Percentiles rank a stretch among this genome's conserved stretches.
Evolutionary conservation across 352 stramenopile genomes (phyloP).

Genomic region (Aphanomyces stellatus): DNA sequence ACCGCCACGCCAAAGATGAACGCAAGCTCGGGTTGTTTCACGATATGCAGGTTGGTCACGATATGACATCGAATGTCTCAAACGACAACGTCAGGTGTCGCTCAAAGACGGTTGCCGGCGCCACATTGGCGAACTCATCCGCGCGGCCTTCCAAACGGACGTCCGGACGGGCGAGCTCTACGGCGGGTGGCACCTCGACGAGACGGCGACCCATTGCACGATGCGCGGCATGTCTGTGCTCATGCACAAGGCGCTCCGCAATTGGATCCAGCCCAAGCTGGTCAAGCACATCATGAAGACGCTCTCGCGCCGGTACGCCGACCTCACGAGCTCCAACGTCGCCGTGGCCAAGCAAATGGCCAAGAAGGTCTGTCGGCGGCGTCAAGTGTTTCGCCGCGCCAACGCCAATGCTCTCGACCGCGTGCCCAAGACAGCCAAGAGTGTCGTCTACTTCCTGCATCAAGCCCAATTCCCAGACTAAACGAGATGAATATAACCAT

Average conservation of each 20-base stretch:
- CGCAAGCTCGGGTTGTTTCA: constrained; percentile 30
- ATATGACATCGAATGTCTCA: too few species aligned
- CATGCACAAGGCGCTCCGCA: constrained; percentile 35
- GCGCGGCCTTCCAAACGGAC: constrained; percentile 40
- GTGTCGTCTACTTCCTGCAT: background rate
- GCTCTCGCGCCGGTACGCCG: constrained; percentile 35
- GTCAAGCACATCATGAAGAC: constrained; percentile 36
- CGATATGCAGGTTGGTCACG: constrained; percentile 34
- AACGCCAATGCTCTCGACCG: background rate
- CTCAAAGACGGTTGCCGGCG: constrained; percentile 47
- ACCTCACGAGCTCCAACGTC: constrained; percentile 33
- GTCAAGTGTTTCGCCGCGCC: background rate
- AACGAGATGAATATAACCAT: too few species aligned
- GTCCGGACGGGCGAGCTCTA: constrained; percentile 31
- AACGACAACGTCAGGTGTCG: too few species aligned
- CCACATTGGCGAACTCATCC: constrained; percentile 46
- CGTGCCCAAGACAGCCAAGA: background rate
- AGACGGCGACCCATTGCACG: constrained; percentile 21
- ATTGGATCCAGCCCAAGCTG: constrained; percentile 39
- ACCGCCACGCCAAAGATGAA: constrained; percentile 23
- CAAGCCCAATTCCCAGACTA: background rate
- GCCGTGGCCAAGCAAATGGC: constrained; percentile 27
- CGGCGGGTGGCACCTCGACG: constrained; percentile 23
- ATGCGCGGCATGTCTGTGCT: constrained; percentile 1
- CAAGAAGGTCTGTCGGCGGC: background rate